These are phyloP conservation scores for Aspergillus pseudoviridinutans DNA, from an alignment of 2,329 filamentous ascomycete species.

Conservation along the genomic window DNA sequence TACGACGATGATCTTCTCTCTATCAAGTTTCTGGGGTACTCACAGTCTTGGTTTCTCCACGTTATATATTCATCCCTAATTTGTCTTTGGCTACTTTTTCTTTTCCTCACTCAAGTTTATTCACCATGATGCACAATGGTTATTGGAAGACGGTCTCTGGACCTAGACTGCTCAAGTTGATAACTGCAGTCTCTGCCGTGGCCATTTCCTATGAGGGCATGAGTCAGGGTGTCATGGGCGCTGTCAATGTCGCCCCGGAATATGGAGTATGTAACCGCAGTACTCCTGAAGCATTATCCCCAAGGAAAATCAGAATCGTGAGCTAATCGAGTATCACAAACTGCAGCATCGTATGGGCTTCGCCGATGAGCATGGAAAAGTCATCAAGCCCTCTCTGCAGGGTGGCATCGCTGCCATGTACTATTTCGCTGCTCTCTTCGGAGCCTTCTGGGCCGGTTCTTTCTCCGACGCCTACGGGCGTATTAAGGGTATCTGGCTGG, in stretches of 20 bases:
- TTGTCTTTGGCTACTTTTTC: too few relatives aligned
- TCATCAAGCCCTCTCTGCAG: constrained; percentile 52
- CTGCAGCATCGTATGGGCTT: constrained; percentile 50
- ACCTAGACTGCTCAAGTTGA: too few relatives aligned
- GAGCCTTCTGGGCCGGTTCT: constrained; percentile 57
- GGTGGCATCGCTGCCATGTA: constrained; percentile 56
- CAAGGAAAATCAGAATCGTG: too few relatives aligned
- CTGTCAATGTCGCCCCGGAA: constrained; percentile 59
- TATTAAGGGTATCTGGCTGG: constrained; percentile 57
- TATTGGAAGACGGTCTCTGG: too few relatives aligned
- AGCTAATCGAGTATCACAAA: constrained; percentile 40
- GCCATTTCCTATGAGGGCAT: constrained; percentile 63
- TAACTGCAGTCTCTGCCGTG: constrained; percentile 44
- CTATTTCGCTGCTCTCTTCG: constrained; percentile 57
- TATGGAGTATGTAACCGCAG: constrained; percentile 23
- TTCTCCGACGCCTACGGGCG: constrained; percentile 57
- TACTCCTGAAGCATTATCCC: too few relatives aligned
- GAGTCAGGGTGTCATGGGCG: constrained; percentile 51
- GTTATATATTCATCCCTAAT: too few relatives aligned
- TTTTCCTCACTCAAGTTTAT: too few relatives aligned
- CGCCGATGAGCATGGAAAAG: constrained; percentile 2
- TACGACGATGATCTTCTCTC: too few relatives aligned
- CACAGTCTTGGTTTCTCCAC: too few relatives aligned
- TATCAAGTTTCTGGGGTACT: too few relatives aligned
- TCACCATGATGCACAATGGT: too few relatives aligned